phyloP scores from a whole-genome alignment of 2,329 filamentous ascomycete genomes.

The Ilyonectria mors-panacis region DNA sequence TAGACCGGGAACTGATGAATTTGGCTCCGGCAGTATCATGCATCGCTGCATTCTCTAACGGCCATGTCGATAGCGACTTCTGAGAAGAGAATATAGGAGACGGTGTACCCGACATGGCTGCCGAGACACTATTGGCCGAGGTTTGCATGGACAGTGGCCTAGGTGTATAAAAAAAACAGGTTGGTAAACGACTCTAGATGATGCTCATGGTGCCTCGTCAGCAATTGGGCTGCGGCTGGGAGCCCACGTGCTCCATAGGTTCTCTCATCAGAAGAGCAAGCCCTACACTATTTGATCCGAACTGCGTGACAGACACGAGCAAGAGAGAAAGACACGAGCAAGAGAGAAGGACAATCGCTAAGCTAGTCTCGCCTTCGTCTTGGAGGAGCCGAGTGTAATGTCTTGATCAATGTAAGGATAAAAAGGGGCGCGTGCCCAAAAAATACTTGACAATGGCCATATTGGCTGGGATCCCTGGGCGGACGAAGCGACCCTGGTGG shows the following conservation, averaged over 20 bases:
- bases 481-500: too few relatives aligned
- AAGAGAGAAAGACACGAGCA: not conserved
- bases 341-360: too few relatives aligned
- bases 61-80: not conserved
- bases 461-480: too few relatives aligned
- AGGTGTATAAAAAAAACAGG: not conserved
- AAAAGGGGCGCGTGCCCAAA: too few relatives aligned
- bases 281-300: too few relatives aligned
- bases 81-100: not conserved
- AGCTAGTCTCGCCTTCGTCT: too few relatives aligned
- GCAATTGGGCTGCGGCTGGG: not conserved
- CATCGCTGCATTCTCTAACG: not conserved
- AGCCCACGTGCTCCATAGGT: not conserved
- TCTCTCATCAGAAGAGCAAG: not conserved
- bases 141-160: not conserved
- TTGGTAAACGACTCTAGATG: not conserved
- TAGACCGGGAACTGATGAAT: not conserved
- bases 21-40: not conserved
- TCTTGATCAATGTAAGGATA: too few relatives aligned
- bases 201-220: not conserved
- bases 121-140: not conserved
- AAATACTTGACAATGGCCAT: too few relatives aligned
- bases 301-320: not conserved
- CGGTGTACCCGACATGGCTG: not conserved
- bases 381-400: too few relatives aligned